Percentiles rank a stretch among this genome's conserved stretches.
These are phyloP conservation scores for Candida quercuum DNA, from an alignment of 805 yeast genomes.

Conservation along the genomic window DNA sequence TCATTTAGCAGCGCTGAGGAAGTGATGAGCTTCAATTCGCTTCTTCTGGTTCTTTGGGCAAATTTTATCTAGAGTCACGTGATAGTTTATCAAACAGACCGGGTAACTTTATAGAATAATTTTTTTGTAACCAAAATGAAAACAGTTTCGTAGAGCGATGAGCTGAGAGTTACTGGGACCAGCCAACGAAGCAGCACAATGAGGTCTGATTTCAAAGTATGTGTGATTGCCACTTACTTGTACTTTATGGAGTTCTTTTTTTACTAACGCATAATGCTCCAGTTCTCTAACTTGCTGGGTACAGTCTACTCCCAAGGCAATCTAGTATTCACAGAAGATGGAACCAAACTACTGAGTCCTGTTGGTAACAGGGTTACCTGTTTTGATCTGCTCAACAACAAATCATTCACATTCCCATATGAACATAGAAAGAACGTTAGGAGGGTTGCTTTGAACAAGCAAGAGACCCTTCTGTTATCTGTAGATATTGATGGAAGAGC, in stretches of 20 bases:
- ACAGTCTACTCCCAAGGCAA: conserved; percentile 96
- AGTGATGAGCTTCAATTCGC: too few species aligned
- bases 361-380: conserved; percentile 92
- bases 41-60: too few species aligned
- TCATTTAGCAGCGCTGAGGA: too few species aligned
- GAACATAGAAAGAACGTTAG: conserved; percentile 86
- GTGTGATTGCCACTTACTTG: conserved; percentile 8
- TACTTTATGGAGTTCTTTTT: neutral
- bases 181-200: conserved; percentile 28
- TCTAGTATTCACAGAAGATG: conserved; percentile 79
- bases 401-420: conserved; percentile 83
- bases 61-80: neutral
- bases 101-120: conserved; percentile 6
- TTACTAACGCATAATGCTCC: neutral
- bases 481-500: conserved; percentile 94
- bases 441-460: conserved; percentile 76
- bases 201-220: conserved; percentile 70
- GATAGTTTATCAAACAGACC: conserved; percentile 1
- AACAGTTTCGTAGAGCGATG: conserved; percentile 10
- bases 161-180: conserved; percentile 7
- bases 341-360: conserved; percentile 77
- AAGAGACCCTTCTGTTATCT: conserved; percentile 71
- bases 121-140: too few species aligned
- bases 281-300: conserved; percentile 85
- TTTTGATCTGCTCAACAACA: conserved; percentile 79